Conservation (phyloP, 1,284 basidiomycete species). For the Xanthoconium separans region DNA sequence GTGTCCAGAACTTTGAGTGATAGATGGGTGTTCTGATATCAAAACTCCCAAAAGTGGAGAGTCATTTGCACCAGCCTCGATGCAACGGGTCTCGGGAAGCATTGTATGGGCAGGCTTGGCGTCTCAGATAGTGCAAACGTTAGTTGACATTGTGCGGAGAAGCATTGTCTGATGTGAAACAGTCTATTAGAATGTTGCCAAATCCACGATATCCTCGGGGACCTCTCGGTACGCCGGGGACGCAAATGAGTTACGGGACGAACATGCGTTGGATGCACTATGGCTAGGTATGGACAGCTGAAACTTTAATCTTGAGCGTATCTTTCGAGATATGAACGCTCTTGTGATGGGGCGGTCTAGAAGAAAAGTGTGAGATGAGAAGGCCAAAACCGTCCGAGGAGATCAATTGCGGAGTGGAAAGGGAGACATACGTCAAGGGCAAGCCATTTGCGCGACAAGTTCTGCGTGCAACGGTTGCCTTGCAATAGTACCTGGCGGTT, state of each 20-base stretch:
- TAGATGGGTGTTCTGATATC: not conserved
- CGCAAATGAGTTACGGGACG: conserved; percentile 6
- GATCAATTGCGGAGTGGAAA: conserved; percentile 12
- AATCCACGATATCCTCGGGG: not conserved
- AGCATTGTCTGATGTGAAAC: conserved; percentile 1
- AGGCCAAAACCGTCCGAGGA: conserved; percentile 22
- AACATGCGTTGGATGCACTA: conserved; percentile 16
- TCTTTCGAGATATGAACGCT: conserved; percentile 20
- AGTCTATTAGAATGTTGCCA: not conserved
- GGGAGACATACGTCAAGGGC: conserved; percentile 14
- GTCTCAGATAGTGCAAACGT: not conserved
- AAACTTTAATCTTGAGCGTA: conserved; percentile 26
- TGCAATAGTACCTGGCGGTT: not conserved
- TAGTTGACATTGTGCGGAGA: conserved; percentile 5
- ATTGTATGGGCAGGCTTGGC: conserved; percentile 11
- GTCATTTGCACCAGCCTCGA: conserved; percentile 3
- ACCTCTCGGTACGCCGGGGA: not conserved
- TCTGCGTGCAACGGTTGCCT: not conserved
- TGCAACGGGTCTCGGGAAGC: conserved; percentile 1
- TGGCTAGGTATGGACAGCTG: conserved; percentile 1
- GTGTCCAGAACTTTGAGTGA: not conserved
- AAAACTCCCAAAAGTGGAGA: not conserved
- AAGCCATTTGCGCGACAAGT: conserved; percentile 7
- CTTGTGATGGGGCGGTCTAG: not conserved
- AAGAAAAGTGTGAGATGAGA: conserved; percentile 7